These are phyloP conservation scores for Infundibulicybe gibba DNA, from an alignment of 768 basidiomycete genomes.

Conservation along the genomic window DNA sequence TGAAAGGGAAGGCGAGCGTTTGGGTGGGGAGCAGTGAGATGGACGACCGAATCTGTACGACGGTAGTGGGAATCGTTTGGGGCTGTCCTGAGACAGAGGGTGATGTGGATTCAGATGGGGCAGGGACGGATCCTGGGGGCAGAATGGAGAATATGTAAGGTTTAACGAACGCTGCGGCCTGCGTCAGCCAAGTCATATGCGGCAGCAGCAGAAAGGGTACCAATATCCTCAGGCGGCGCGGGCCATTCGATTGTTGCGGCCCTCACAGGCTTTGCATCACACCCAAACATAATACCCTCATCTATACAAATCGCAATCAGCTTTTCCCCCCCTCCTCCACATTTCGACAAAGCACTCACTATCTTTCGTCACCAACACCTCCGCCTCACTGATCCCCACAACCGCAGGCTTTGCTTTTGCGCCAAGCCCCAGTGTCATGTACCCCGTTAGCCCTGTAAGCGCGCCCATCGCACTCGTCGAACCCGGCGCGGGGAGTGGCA, in stretches of 20 bases:
- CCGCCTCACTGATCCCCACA: slow-evolving; percentile 50
- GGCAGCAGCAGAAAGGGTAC: slow-evolving; percentile 25
- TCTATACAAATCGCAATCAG: slow-evolving; percentile 34
- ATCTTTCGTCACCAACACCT: slow-evolving; percentile 75
- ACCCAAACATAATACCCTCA: slow-evolving; percentile 62
- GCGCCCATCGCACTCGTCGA: slow-evolving; percentile 64
- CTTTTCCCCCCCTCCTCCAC: not conserved
- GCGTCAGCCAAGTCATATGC: not conserved
- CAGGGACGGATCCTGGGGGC: slow-evolving; percentile 58
- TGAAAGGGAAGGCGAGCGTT: slow-evolving; percentile 62
- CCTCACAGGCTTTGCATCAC: slow-evolving; percentile 52
- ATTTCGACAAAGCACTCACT: slow-evolving; percentile 43
- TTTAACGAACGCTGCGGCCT: slow-evolving; percentile 55
- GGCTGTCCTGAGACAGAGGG: slow-evolving; percentile 19
- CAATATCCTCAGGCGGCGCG: slow-evolving; percentile 77
- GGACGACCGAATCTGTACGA: slow-evolving; percentile 69
- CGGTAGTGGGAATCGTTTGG: slow-evolving; percentile 48
- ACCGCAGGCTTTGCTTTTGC: slow-evolving; percentile 68
- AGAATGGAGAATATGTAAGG: slow-evolving; percentile 79
- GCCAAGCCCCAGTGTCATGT: slow-evolving; percentile 81
- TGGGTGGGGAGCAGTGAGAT: slow-evolving; percentile 61
- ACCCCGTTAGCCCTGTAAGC: slow-evolving; percentile 74
- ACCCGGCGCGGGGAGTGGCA: slow-evolving; percentile 40
- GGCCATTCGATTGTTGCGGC: slow-evolving; percentile 63
- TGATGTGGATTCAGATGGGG: slow-evolving; percentile 18